These are phyloP conservation scores for Daldinia vernicosa DNA, from an alignment of 495 filamentous ascomycete genomes.

Conservation along the genomic window DNA sequence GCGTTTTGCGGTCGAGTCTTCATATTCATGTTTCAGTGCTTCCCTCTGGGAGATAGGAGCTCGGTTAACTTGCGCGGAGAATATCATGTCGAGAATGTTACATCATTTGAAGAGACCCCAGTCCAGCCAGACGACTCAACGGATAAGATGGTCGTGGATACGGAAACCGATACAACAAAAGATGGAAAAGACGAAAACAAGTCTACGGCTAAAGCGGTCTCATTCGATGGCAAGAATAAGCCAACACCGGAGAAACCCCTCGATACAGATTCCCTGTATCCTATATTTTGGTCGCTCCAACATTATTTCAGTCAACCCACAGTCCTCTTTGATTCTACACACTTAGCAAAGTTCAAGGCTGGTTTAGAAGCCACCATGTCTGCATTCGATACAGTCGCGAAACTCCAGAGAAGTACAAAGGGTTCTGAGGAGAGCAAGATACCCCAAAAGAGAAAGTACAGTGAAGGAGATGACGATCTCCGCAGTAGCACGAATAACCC, in stretches of 20 bases:
- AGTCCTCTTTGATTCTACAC: constrained; percentile 72
- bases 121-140: constrained; percentile 59
- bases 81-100: constrained; percentile 95
- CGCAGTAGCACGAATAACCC: constrained; percentile 74
- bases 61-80: constrained; percentile 96
- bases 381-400: constrained; percentile 80
- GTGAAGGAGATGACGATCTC: constrained; percentile 66
- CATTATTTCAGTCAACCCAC: constrained; percentile 90
- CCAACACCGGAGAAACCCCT: constrained; percentile 54
- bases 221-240: constrained; percentile 59
- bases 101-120: constrained; percentile 74
- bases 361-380: constrained; percentile 80
- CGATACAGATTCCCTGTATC: constrained; percentile 80
- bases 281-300: constrained; percentile 93
- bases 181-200: constrained; percentile 51
- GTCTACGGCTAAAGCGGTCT: constrained; percentile 60
- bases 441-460: constrained; percentile 67
- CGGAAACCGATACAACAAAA: constrained; percentile 46
- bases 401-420: constrained; percentile 61
- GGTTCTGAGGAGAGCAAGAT: constrained; percentile 45
- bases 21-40: constrained; percentile 97
- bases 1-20: constrained; percentile 97
- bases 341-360: constrained; percentile 79
- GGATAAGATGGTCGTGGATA: constrained; percentile 71
- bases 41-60: constrained; percentile 93